phyloP scores from a whole-genome alignment of 495 filamentous ascomycete species.

The Aspergillus sclerotiicarbonarius region DNA sequence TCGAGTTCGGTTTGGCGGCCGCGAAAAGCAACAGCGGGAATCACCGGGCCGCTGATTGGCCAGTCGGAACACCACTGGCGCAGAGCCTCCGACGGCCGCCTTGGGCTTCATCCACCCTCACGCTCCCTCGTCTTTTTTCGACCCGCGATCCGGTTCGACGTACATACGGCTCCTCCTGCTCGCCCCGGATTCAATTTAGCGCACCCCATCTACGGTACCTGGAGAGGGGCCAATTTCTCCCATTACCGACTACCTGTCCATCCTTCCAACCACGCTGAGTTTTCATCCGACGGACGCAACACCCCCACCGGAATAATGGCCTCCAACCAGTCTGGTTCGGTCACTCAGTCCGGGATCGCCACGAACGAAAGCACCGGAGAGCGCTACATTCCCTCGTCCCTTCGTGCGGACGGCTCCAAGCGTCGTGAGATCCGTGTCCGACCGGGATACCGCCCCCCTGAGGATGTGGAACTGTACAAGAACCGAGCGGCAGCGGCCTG shows the following conservation, averaged over 20 bases:
- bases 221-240: neutral
- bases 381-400: constrained; percentile 82
- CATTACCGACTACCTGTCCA: neutral
- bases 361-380: constrained; percentile 69
- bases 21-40: constrained; percentile 44
- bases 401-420: constrained; percentile 81
- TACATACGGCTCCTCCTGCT: neutral
- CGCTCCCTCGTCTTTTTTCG: neutral
- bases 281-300: constrained; percentile 3
- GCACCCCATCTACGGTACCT: neutral
- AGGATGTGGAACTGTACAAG: constrained; percentile 96
- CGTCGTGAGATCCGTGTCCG: constrained; percentile 90
- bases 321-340: constrained; percentile 14
- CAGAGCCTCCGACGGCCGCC: constrained; percentile 15
- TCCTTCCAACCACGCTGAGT: neutral
- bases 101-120: neutral
- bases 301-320: constrained; percentile 22
- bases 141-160: too few species aligned
- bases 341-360: constrained; percentile 67
- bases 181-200: neutral
- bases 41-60: constrained; percentile 47
- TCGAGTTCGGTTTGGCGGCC: constrained; percentile 21
- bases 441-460: constrained; percentile 89
- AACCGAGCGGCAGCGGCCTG: constrained; percentile 85
- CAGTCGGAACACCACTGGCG: constrained; percentile 9